Percentiles rank a stretch among this genome's conserved stretches.
These are phyloP conservation scores for Vitellaria paradoxa DNA, from an alignment of 179 eudicot genomes.

Conservation along the genomic window DNA sequence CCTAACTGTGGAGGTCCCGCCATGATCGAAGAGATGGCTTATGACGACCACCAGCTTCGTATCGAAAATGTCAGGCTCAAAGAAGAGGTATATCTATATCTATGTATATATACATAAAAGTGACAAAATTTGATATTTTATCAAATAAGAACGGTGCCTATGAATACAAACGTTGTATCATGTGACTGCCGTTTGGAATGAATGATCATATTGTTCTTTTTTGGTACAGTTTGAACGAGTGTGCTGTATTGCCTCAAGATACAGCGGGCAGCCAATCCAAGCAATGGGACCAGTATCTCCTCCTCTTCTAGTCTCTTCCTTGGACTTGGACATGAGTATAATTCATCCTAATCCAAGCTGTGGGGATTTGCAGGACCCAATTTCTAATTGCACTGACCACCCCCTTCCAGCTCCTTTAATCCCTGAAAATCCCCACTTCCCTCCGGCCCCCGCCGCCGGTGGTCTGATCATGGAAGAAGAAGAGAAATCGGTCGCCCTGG, in stretches of 20 bases:
- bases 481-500: conserved; percentile 71
- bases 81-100: conserved; percentile 99
- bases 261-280: conserved; percentile 56
- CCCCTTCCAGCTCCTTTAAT: conserved; percentile 54
- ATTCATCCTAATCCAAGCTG: conserved; percentile 58
- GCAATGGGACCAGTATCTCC: conserved; percentile 40
- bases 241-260: conserved; percentile 60
- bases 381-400: conserved; percentile 38
- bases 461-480: conserved; percentile 69
- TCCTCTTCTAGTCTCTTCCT: conserved; percentile 49
- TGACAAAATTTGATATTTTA: too few species aligned
- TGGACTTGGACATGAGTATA: conserved; percentile 77
- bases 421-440: conserved; percentile 45
- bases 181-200: background rate
- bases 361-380: conserved; percentile 61
- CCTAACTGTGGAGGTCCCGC: conserved; percentile 88
- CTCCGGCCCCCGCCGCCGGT: too few species aligned
- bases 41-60: conserved; percentile 84
- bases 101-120: too few species aligned
- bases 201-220: too few species aligned
- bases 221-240: conserved; percentile 77
- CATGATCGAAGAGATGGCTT: conserved; percentile 66
- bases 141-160: too few species aligned
- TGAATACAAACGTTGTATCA: too few species aligned
- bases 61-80: conserved; percentile 83